Conservation (phyloP, 2,329 filamentous ascomycete species). For the Colletotrichum sidae region DNA sequence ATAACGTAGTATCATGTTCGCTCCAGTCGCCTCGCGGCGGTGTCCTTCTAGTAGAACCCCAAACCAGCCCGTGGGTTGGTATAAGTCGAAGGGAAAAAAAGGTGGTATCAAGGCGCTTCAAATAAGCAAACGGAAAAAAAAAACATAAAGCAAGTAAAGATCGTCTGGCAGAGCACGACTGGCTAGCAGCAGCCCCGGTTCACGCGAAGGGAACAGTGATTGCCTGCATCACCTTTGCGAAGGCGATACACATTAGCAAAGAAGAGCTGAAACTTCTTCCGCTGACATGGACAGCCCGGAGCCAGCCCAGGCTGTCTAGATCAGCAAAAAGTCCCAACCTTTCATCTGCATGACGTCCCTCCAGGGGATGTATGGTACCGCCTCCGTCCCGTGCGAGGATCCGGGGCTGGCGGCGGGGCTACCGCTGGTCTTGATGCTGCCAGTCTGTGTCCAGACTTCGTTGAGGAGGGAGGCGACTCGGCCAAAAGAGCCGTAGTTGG, state of each 20-base stretch:
- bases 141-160: constrained; percentile 20
- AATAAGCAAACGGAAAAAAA: constrained; percentile 40
- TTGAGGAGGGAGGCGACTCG: constrained; percentile 81
- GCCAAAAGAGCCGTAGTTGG: constrained; percentile 86
- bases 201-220: constrained; percentile 44
- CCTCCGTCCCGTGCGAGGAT: constrained; percentile 49
- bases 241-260: constrained; percentile 42
- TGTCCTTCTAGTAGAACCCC: constrained; percentile 36
- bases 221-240: constrained; percentile 50
- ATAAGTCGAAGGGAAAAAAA: constrained; percentile 43
- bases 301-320: constrained; percentile 59
- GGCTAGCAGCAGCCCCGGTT: constrained; percentile 31
- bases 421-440: constrained; percentile 56
- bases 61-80: constrained; percentile 29
- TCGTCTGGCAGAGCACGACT: constrained; percentile 19
- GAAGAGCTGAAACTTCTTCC: background rate
- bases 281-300: constrained; percentile 18
- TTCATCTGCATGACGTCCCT: constrained; percentile 92
- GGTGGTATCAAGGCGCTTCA: constrained; percentile 40
- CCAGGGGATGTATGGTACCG: constrained; percentile 85
- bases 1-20: constrained; percentile 31
- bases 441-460: constrained; percentile 88
- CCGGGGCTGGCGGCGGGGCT: constrained; percentile 41
- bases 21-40: constrained; percentile 53
- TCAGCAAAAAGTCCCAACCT: constrained; percentile 92